Evolutionary conservation across 371 early-diverging fungal genomes (phyloP).

Genomic region (Mortierella sp.): DNA sequence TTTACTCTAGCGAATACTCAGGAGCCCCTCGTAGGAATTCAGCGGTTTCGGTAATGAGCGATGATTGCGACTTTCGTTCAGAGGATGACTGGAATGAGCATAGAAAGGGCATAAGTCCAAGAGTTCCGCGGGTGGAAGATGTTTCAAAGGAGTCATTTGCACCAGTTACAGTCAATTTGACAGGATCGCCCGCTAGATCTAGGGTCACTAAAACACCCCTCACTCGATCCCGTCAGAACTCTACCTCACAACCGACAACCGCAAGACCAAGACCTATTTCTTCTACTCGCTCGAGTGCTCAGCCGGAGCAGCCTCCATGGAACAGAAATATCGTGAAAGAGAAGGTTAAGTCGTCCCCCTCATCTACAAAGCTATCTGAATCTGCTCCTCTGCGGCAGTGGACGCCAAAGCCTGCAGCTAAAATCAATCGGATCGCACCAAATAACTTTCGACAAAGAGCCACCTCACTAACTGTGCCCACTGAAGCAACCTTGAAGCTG

Average conservation of each 20-base stretch:
- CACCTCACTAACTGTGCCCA: constrained; percentile 21
- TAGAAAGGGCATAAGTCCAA: neutral
- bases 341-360: neutral
- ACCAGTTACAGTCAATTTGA: constrained; percentile 15
- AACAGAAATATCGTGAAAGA: constrained; percentile 31
- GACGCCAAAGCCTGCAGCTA: constrained; percentile 5
- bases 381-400: constrained; percentile 12
- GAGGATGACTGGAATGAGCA: constrained; percentile 15
- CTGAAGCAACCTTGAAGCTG: neutral
- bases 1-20: constrained; percentile 20
- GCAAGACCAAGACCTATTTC: constrained; percentile 7
- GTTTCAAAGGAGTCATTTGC: constrained; percentile 18
- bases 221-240: constrained; percentile 36
- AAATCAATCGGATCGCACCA: constrained; percentile 15
- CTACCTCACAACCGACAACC: constrained; percentile 15
- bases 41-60: constrained; percentile 34
- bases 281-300: constrained; percentile 6
- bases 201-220: constrained; percentile 24
- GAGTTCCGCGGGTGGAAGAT: constrained; percentile 9
- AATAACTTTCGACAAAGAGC: constrained; percentile 27
- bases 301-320: constrained; percentile 24
- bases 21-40: constrained; percentile 41
- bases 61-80: constrained; percentile 26
- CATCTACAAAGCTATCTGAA: constrained; percentile 1
- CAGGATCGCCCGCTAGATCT: constrained; percentile 10